Evolutionary conservation across 1,139 yeast species (phyloP).

Genomic region (Geotrichum cucujoidarum): DNA sequence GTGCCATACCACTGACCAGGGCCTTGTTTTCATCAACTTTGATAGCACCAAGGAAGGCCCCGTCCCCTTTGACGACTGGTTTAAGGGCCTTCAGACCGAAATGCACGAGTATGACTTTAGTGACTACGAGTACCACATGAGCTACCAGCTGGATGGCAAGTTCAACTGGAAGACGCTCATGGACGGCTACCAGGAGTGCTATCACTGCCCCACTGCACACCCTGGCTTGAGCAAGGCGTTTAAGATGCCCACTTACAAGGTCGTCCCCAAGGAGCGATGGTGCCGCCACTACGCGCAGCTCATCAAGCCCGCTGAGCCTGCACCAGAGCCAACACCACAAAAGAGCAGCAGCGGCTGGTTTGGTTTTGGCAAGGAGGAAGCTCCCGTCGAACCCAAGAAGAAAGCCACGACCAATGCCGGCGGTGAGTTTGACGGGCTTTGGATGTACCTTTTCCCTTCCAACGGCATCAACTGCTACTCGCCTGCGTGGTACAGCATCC

Average conservation of each 20-base stretch:
- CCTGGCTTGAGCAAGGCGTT: conserved; percentile 56
- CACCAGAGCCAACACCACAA: not conserved
- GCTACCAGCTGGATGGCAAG: conserved; percentile 58
- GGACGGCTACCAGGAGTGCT: conserved; percentile 66
- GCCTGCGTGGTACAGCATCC: conserved; percentile 60
- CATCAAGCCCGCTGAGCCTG: conserved; percentile 34
- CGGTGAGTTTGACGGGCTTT: conserved; percentile 46
- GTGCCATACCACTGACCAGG: conserved; percentile 52
- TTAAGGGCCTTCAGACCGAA: conserved; percentile 47
- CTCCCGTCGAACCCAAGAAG: not conserved
- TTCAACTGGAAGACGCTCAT: conserved; percentile 63
- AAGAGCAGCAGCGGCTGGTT: conserved; percentile 9
- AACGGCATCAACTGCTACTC: conserved; percentile 60
- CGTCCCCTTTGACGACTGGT: conserved; percentile 49
- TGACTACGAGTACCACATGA: conserved; percentile 61
- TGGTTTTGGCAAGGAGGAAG: conserved; percentile 8
- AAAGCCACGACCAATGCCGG: conserved; percentile 38
- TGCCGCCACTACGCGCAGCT: conserved; percentile 60
- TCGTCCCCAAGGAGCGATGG: conserved; percentile 53
- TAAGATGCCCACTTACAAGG: conserved; percentile 60
- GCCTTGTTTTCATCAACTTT: conserved; percentile 53
- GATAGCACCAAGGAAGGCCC: conserved; percentile 38
- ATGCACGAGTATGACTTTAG: conserved; percentile 53
- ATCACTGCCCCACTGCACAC: conserved; percentile 64
- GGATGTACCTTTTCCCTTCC: conserved; percentile 57